Evolutionary conservation across 805 yeast genomes (phyloP).

Genomic region (Myxozyma udenii): DNA sequence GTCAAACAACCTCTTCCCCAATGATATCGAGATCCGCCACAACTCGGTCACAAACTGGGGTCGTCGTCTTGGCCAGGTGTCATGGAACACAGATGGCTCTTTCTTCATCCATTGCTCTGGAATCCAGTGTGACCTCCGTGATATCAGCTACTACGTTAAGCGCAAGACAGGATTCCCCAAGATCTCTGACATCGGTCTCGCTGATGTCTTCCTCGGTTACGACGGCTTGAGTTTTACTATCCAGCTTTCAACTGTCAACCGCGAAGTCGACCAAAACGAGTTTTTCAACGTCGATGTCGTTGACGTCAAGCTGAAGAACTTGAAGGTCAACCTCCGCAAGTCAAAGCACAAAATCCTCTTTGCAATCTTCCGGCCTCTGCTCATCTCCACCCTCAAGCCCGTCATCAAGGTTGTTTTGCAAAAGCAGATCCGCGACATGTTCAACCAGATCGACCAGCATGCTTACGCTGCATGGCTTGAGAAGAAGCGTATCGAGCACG

Average conservation of each 20-base stretch:
- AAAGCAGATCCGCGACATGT: constrained; percentile 23
- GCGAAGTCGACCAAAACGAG: constrained; percentile 1
- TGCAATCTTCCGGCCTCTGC: constrained; percentile 22
- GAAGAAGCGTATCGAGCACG: constrained; percentile 19
- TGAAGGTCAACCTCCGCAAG: constrained; percentile 20
- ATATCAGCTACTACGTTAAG: constrained; percentile 23
- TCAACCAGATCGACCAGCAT: constrained; percentile 22
- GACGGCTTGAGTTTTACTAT: constrained; percentile 16
- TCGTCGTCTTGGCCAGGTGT: constrained; percentile 5
- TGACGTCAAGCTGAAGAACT: constrained; percentile 17
- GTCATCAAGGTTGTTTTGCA: constrained; percentile 23
- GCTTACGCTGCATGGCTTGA: constrained; percentile 20
- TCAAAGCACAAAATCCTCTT: constrained; percentile 27
- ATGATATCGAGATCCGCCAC: constrained; percentile 24
- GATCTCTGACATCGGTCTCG: constrained; percentile 24
- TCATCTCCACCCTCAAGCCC: constrained; percentile 17
- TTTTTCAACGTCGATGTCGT: constrained; percentile 28
- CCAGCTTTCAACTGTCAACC: constrained; percentile 11
- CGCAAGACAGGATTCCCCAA: constrained; percentile 23
- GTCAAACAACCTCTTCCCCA: constrained; percentile 22
- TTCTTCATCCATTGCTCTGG: constrained; percentile 17
- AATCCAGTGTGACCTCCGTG: constrained; percentile 20
- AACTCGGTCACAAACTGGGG: constrained; percentile 18
- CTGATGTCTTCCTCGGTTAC: constrained; percentile 23
- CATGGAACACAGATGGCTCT: constrained; percentile 6